A percentile compares a stretch with the other conserved stretches of the same genome.
phyloP scores from a whole-genome alignment of 1,139 yeast genomes.

The Meyerozyma sp. region DNA sequence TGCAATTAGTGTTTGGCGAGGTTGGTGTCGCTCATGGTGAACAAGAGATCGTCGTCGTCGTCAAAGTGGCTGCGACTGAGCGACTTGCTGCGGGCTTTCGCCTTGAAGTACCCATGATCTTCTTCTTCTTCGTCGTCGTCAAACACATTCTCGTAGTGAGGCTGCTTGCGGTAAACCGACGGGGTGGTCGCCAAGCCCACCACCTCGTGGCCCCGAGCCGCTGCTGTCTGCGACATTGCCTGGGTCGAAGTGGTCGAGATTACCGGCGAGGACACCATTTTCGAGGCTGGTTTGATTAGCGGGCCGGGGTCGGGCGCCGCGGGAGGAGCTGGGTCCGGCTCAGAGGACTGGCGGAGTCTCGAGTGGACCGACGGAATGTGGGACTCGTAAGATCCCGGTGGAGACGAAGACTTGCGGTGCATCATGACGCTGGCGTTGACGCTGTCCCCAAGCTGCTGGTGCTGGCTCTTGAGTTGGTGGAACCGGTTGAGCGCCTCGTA shows the following conservation, averaged over 20 bases:
- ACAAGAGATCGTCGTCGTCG: constrained; percentile 76
- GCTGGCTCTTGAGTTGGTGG: constrained; percentile 35
- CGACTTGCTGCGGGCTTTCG: constrained; percentile 2
- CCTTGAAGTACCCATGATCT: constrained; percentile 9
- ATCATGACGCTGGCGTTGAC: constrained; percentile 41
- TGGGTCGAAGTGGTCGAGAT: constrained; percentile 19
- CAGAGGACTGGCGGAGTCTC: constrained; percentile 26
- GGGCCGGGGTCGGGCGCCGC: background rate
- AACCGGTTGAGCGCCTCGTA: constrained; percentile 31
- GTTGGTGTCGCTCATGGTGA: constrained; percentile 90
- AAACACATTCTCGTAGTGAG: constrained; percentile 45
- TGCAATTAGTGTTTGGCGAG: constrained; percentile 21
- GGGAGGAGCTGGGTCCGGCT: background rate
- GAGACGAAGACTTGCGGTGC: constrained; percentile 21
- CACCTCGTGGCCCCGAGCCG: constrained; percentile 9
- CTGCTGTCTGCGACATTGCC: constrained; percentile 9
- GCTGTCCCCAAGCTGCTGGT: constrained; percentile 48
- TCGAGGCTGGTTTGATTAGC: constrained; percentile 8
- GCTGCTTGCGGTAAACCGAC: constrained; percentile 24
- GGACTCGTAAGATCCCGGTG: constrained; percentile 33
- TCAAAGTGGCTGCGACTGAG: constrained; percentile 28
- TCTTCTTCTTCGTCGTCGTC: constrained; percentile 50
- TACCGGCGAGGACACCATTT: constrained; percentile 17
- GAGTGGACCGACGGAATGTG: constrained; percentile 41
- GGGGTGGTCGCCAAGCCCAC: constrained; percentile 37